phyloP scores from a whole-genome alignment of 164 flowering plant species.

The Euptelea pleiosperma region DNA sequence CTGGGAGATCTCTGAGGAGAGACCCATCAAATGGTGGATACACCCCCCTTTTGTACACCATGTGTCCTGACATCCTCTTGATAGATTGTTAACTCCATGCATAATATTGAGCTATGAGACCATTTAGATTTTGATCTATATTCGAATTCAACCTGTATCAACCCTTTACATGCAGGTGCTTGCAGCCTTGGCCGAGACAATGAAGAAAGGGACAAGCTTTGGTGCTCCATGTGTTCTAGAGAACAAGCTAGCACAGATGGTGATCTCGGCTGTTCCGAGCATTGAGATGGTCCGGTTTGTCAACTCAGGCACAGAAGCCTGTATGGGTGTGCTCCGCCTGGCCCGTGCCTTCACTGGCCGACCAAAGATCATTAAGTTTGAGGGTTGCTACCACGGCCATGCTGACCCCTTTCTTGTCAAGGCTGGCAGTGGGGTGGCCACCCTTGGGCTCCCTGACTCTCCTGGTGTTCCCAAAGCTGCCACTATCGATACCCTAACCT shows the following conservation, averaged over 20 bases:
- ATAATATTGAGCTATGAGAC: too few species aligned
- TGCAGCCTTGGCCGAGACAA: conserved; percentile 80
- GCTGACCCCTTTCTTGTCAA: conserved; percentile 97
- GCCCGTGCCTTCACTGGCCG: conserved; percentile 84
- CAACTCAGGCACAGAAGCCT: conserved; percentile 97
- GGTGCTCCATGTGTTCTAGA: conserved; percentile 95
- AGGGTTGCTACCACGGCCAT: conserved; percentile 99
- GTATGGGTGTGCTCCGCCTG: conserved; percentile 89
- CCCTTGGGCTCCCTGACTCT: conserved; percentile 93
- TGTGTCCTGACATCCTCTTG: too few species aligned
- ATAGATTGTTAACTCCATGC: too few species aligned
- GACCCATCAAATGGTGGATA: too few species aligned
- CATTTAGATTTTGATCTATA: too few species aligned
- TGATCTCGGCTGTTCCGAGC: conserved; percentile 88
- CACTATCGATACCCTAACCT: conserved; percentile 67
- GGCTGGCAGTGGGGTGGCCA: conserved; percentile 97
- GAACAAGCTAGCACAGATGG: conserved; percentile 83
- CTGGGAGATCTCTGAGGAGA: too few species aligned
- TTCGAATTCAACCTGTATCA: too few species aligned
- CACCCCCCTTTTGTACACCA: too few species aligned
- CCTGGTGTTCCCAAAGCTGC: conserved; percentile 93
- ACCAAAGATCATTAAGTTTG: conserved; percentile 71
- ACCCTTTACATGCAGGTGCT: conserved; percentile 46
- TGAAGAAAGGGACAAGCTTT: conserved; percentile 97
- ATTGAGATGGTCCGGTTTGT: conserved; percentile 97